These are phyloP conservation scores for Vararia minispora DNA, from an alignment of 768 basidiomycete genomes.

Conservation along the genomic window DNA sequence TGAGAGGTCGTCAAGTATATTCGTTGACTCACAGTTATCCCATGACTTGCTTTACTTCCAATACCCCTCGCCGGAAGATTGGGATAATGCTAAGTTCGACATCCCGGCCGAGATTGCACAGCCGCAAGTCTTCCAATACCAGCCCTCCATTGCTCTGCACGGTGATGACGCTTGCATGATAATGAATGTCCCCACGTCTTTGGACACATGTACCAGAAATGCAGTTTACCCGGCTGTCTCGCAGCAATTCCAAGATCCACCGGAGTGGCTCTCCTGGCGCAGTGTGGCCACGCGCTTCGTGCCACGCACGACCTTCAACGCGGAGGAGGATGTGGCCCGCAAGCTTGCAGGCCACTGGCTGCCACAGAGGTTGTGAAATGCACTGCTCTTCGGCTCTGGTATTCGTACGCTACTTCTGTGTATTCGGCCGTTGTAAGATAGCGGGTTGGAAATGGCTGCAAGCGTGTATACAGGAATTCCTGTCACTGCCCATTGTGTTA, in stretches of 20 bases:
- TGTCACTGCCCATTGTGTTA: conserved; percentile 4
- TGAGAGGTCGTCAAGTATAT: too few relatives aligned
- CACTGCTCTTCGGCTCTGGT: conserved; percentile 1
- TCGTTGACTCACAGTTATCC: too few relatives aligned
- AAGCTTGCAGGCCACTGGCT: conserved; percentile 53
- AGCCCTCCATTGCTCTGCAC: not conserved
- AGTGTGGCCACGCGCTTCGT: conserved; percentile 1
- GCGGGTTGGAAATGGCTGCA: conserved; percentile 2
- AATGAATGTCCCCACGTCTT: not conserved
- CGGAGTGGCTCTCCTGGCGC: not conserved
- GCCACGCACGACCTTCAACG: conserved; percentile 29
- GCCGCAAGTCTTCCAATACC: too few relatives aligned
- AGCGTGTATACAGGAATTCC: conserved; percentile 8
- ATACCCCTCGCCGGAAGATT: too few relatives aligned
- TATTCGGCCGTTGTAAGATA: not conserved
- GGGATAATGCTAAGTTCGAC: too few relatives aligned
- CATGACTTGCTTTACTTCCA: too few relatives aligned
- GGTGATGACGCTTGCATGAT: not conserved
- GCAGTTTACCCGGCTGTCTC: not conserved
- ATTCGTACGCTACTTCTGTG: conserved; percentile 1
- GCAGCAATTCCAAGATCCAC: not conserved
- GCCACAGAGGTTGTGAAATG: conserved; percentile 40
- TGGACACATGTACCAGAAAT: not conserved
- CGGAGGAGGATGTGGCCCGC: conserved; percentile 53
- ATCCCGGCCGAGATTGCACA: too few relatives aligned